Base-by-base conservation (phyloP, 2,329 filamentous ascomycete species). In the Phyllosticta citribraziliensis region DNA sequence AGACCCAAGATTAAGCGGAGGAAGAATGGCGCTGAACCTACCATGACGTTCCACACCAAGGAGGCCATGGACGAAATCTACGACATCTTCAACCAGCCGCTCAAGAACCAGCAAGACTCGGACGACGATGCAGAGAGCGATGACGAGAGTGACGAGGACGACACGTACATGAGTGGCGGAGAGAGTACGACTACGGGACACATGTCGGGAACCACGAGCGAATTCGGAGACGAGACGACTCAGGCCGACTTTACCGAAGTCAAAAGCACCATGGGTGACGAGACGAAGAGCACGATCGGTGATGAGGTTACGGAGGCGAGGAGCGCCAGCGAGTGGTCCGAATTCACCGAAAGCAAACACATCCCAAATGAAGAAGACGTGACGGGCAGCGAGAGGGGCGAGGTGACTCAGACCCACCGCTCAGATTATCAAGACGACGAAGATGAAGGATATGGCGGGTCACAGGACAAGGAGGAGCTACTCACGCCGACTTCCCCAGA, bases 21-120 rank as follows among this genome's bases (percentile, higher is more conserved):
- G 73, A 94, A 88, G 72, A 86, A 86, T 57, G 81, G 80, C 11
- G 76, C 80, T 40, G 93, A 97, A 73, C 89, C 92, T n/a, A 99
- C 94, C 1, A 97, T 99, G 92, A 99, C 94, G 0, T 84, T 99
- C 66, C 91, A 97, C 70, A 99, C 94, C 12, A 89, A 85, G 67
- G 93, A 94, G 65, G 94, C 94, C 4, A 97, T 93, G 64, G 92
- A 97, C 67, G 94, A 99, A 67, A 97, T 99, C 58, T 97, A 97
- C 69, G 91, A 91, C 62, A 90, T 99, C 55, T 99, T 97, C 76
- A 97, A 94, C 69, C 89, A 94, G 62, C 93, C 94, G 1, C 73
- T 93, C 40, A 81, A 82, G 64, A 76, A 77, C 2, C 68, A 66
- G 35, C 74, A 75, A 19, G 72, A 77, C 1, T 75, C 76, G 33